Base-by-base conservation (phyloP, 208 protist genomes). In the Leishmania martiniquensis region DNA sequence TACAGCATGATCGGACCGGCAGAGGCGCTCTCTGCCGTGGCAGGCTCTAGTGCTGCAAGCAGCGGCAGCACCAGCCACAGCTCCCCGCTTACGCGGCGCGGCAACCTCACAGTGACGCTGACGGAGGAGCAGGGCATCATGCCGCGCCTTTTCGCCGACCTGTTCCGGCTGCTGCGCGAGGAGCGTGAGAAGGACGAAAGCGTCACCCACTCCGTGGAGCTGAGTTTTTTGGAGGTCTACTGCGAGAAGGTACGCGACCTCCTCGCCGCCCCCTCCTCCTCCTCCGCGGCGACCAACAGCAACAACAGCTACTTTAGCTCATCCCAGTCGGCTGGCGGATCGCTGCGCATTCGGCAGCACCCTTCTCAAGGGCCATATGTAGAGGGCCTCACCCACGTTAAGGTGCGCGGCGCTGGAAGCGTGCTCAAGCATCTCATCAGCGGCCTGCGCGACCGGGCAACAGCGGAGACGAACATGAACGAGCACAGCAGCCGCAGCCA, bases 391-490 rank as follows among this genome's bases (percentile, higher is more conserved):
- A 81, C 88, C 0, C 83, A 86, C 42, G 71, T 93, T 4, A 88
- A 84, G 67, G 89, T 95, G 32, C 85, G 87, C 7, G 84, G 93
- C 62, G 86, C 93, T 51, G 85, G 59, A 0, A 72, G 77, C 32
- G 87, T 89, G 63, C 74, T 97, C 49, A 76, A 83, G 49, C 80
- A 86, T 57, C 86, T 98, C 10, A 51, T 93, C 37, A 51, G 45
- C 44, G 95, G 95, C 22, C 66, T 96, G 68, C 84, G 87, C 22
- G 88, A 96, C 45, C 83, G 95, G 22, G 85, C 78, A 42, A 97
- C 97, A 4, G 97, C 97, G 4, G 84, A 86, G 54, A 99, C 98
- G 4, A 89, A 92, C 45, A 99, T 99, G 96, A 99, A 99, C 82
- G 93, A 98, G 29, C 85, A 92, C 75, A 98, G 95, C 82, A 98